phyloP scores from a whole-genome alignment of 2,329 filamentous ascomycete genomes.

The Penicillium sp. region DNA sequence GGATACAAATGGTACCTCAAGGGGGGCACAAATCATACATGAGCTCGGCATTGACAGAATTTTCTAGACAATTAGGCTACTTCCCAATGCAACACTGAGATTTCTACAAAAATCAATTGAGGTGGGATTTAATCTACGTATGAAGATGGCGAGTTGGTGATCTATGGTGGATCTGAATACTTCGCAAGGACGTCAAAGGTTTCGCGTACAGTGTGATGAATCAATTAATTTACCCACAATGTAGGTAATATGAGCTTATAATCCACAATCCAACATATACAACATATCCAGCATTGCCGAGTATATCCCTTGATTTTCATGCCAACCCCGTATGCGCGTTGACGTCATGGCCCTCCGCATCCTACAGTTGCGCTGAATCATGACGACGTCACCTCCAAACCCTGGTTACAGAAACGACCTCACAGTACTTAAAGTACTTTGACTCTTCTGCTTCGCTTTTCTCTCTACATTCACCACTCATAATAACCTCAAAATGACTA shows the following conservation, averaged over 20 bases:
- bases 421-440: conserved; percentile 1
- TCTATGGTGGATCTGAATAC: neutral
- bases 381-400: conserved; percentile 8
- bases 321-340: neutral
- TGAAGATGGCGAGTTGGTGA: neutral
- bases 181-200: neutral
- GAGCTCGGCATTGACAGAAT: neutral
- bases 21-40: neutral
- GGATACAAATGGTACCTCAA: neutral
- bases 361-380: conserved; percentile 2
- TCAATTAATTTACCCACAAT: neutral
- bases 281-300: neutral
- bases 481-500: conserved; percentile 6
- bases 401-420: conserved; percentile 3
- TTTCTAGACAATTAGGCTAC: neutral
- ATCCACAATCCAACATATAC: neutral
- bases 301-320: neutral
- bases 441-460: neutral
- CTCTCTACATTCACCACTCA: neutral
- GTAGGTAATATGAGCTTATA: neutral
- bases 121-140: too few relatives aligned
- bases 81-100: neutral
- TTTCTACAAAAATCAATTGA: too few relatives aligned
- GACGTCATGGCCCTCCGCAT: conserved; percentile 9
- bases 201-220: neutral